Percentiles rank a stretch among this genome's conserved stretches.
These are phyloP conservation scores for Pseudisothecium myosuroides DNA, from an alignment of 225 moss, liverwort and hornwort genomes.

Conservation along the genomic window DNA sequence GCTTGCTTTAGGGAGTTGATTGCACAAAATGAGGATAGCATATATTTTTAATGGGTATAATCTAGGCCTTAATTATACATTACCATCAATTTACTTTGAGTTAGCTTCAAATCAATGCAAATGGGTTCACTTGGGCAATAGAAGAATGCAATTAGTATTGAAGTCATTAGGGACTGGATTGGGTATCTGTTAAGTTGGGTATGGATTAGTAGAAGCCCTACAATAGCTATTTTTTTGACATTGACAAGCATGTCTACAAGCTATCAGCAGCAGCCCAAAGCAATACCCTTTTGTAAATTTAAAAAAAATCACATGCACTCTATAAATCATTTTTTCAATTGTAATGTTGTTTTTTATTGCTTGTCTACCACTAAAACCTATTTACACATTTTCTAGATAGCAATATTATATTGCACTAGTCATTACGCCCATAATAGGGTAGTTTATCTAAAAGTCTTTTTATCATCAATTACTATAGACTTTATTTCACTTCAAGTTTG, in stretches of 20 bases:
- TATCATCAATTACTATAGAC: accelerated
- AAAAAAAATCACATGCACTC: too few species aligned
- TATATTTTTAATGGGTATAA: neutral
- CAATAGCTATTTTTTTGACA: neutral
- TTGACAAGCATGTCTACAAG: neutral
- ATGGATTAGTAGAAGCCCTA: neutral
- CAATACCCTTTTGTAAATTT: neutral
- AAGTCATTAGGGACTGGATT: neutral
- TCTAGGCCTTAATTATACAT: neutral
- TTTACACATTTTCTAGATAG: neutral
- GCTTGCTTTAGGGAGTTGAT: neutral
- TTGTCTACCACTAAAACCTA: neutral
- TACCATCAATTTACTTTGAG: neutral
- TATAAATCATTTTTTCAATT: neutral
- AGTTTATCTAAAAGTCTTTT: neutral
- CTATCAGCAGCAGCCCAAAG: neutral
- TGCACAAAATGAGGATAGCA: neutral
- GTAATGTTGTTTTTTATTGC: neutral
- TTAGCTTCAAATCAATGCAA: neutral
- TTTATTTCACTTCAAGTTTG: accelerated
- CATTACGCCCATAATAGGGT: neutral
- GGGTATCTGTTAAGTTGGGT: neutral
- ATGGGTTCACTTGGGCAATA: neutral
- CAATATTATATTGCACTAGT: neutral
- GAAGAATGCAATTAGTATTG: neutral